Evolutionary conservation across 352 stramenopile genomes (phyloP), one percentile per base, ranked within the genome.

Genomic region (Pythium phragmitis): DNA sequence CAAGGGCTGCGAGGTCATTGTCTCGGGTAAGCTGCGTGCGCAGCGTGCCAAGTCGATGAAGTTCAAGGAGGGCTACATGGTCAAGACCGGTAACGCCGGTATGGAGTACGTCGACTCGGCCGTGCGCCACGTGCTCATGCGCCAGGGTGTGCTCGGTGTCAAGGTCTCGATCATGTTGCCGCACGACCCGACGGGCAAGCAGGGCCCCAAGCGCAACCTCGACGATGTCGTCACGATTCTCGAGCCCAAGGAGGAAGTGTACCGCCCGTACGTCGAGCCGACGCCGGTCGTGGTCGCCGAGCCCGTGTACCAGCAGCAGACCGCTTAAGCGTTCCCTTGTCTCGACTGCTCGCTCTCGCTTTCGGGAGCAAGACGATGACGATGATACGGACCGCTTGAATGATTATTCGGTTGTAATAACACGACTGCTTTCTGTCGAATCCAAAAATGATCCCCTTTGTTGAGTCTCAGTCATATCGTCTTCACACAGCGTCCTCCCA

Each of bases 11-110:
- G 97, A 99, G 80, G 97, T 99, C 55, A 98, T 99, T 70, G 97
- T 99, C 45, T 98, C 96, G 62, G 98, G 98, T 73, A 99, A 99
- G 90, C 90, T 99, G 59, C 95, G 97, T 68, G 97, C 96, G 60
- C 97, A 99, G 84, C 96, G 98, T 98, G 98, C 98, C 74, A 99
- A 99, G 92, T 91, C 92, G 52, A 99, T 99, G 97, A 99, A 99
- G 87, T 99, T 99, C 86, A 97, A 98, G 74, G 97, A 99, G 69
- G 98, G 98, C 50, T 99, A 99, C 93, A 99, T 99, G 97, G 98
- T 99, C 87, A 99, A 99, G 92, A 99, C 96, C 34, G 98, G 98
- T 86, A 98, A 99, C 80, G 96, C 97, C 47, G 96, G 93, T 75
- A 79, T 91, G 69, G 97, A 99, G 64, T 99, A 99, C 91, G 98